Conservation (phyloP, 306 rosid genomes). For the Medicago lupulina region DNA sequence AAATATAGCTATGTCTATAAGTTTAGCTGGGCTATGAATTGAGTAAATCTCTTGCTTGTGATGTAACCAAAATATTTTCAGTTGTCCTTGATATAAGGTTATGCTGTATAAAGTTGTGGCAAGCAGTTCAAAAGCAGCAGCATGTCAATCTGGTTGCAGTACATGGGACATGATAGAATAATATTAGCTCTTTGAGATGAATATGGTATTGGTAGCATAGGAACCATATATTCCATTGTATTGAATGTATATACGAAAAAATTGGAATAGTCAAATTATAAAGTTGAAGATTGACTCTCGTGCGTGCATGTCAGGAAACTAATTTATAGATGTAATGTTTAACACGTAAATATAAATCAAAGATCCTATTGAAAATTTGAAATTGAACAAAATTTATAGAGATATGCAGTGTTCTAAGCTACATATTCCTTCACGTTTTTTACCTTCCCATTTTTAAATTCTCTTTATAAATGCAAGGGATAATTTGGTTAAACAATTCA, state of each 20-base stretch:
- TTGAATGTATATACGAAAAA: conserved; percentile 15
- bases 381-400: neutral
- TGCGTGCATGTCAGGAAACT: neutral
- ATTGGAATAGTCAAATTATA: neutral
- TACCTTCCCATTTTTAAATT: too few species aligned
- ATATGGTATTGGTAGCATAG: conserved; percentile 3
- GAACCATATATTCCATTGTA: conserved; percentile 27
- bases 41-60: conserved; percentile 55
- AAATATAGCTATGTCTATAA: conserved; percentile 36
- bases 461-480: too few species aligned
- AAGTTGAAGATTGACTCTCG: conserved; percentile 29
- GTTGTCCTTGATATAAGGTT: conserved; percentile 42
- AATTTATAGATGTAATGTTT: neutral
- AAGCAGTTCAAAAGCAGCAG: conserved; percentile 50
- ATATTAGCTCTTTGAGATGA: conserved; percentile 19
- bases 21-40: conserved; percentile 41
- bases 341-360: neutral
- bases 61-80: conserved; percentile 41
- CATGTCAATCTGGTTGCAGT: conserved; percentile 52
- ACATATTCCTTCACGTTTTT: too few species aligned
- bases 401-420: too few species aligned
- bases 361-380: neutral
- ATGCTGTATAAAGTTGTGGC: conserved; percentile 53
- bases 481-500: too few species aligned
- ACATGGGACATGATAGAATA: conserved; percentile 43